phyloP scores from a whole-genome alignment of 2,329 filamentous ascomycete genomes.

The Monilinia laxa region DNA sequence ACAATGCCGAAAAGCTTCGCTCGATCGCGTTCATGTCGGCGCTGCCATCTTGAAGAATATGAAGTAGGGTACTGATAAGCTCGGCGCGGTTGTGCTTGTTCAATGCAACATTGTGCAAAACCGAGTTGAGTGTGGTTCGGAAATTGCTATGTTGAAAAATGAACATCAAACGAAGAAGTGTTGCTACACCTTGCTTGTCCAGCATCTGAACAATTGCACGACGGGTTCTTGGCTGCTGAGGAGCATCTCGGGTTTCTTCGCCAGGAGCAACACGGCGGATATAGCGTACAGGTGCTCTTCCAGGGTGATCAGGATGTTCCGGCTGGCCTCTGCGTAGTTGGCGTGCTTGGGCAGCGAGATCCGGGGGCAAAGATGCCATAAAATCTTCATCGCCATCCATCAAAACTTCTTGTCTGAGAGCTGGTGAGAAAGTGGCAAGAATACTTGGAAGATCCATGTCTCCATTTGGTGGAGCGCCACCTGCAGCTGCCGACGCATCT shows the following conservation, averaged over 20 bases:
- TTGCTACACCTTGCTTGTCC: conserved; percentile 92
- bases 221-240: conserved; percentile 60
- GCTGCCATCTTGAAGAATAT: conserved; percentile 93
- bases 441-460: conserved; percentile 93
- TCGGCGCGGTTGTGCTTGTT: conserved; percentile 96
- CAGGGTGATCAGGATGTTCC: conserved; percentile 39
- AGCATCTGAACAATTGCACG: conserved; percentile 92
- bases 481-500: conserved; percentile 57
- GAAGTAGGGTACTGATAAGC: conserved; percentile 86
- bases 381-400: conserved; percentile 90
- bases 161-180: conserved; percentile 97
- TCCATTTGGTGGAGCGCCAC: conserved; percentile 51
- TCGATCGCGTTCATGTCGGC: conserved; percentile 91
- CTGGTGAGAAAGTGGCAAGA: conserved; percentile 82
- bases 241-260: conserved; percentile 38
- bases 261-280: conserved; percentile 52
- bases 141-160: conserved; percentile 88
- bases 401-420: conserved; percentile 80
- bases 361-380: conserved; percentile 77
- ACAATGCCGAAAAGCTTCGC: conserved; percentile 90
- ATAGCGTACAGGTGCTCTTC: conserved; percentile 34
- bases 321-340: conserved; percentile 54
- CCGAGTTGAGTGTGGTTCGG: conserved; percentile 77
- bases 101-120: conserved; percentile 88
- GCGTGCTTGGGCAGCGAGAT: conserved; percentile 83